phyloP scores from a whole-genome alignment of 2,329 filamentous ascomycete genomes.

The Fusarium algeriense region DNA sequence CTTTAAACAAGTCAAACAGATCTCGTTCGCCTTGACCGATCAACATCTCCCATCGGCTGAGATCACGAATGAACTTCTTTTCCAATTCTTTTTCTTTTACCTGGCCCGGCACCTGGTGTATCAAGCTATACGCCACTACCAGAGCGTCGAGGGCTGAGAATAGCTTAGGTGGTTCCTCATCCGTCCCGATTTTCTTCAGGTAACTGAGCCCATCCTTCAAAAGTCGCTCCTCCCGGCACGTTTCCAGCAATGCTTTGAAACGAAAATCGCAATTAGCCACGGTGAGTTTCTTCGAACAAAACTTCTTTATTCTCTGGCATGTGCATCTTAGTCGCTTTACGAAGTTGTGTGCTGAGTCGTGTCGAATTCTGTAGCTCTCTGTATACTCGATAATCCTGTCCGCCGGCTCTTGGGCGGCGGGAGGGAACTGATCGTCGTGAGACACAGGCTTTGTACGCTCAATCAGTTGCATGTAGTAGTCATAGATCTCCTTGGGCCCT shows the following conservation, averaged over 20 bases:
- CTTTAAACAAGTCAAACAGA: background rate
- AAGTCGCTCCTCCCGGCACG: background rate
- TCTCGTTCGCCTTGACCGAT: background rate
- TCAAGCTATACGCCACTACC: background rate
- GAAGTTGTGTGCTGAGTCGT: conserved; percentile 20
- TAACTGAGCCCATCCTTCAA: conserved; percentile 30
- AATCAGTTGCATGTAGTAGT: background rate
- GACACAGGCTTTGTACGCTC: background rate
- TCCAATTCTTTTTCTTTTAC: background rate
- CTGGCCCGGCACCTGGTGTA: background rate
- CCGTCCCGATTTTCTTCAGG: background rate
- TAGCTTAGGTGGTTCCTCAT: background rate
- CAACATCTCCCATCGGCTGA: background rate
- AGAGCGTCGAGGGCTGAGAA: background rate
- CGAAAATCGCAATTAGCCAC: background rate
- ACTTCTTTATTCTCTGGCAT: conserved; percentile 10
- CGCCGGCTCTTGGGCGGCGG: background rate
- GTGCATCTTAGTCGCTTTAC: conserved; percentile 20
- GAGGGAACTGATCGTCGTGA: background rate
- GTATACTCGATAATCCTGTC: conserved; percentile 23
- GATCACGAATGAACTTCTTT: background rate
- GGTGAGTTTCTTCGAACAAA: conserved; percentile 1
- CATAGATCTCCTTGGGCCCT: background rate
- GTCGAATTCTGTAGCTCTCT: conserved; percentile 9
- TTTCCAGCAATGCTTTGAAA: background rate